Evolutionary conservation across 2,329 filamentous ascomycete genomes (phyloP).

Genomic region (Mariannaea elegans): DNA sequence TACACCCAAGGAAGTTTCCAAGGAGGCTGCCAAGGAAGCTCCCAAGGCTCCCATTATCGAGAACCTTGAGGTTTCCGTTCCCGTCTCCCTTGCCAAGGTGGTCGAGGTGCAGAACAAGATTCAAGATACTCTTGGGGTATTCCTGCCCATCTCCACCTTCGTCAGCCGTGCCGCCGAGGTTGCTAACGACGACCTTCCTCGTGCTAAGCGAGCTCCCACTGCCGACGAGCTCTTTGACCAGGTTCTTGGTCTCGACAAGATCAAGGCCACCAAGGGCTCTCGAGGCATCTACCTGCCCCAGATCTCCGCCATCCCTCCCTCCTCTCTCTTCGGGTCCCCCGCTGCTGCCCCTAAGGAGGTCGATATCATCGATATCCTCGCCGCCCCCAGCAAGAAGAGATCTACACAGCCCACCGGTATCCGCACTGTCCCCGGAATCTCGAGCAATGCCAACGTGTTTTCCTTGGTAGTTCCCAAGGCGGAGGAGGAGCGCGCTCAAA

Average conservation of each 20-base stretch:
- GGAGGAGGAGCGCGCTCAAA: conserved; percentile 82
- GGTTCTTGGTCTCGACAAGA: conserved; percentile 74
- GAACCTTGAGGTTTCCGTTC: conserved; percentile 71
- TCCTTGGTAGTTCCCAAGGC: conserved; percentile 80
- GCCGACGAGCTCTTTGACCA: conserved; percentile 89
- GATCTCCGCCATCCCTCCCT: conserved; percentile 65
- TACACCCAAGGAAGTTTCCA: conserved; percentile 44
- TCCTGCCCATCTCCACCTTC: conserved; percentile 86
- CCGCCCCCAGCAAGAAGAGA: conserved; percentile 50
- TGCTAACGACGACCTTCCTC: conserved; percentile 87
- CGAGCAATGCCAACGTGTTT: conserved; percentile 77
- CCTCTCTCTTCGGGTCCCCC: conserved; percentile 49
- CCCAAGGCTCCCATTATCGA: conserved; percentile 55
- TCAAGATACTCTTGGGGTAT: conserved; percentile 78
- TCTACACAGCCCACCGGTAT: conserved; percentile 36
- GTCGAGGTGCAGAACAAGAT: conserved; percentile 84
- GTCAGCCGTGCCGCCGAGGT: conserved; percentile 84
- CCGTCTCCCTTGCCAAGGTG: conserved; percentile 82
- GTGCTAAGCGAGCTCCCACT: conserved; percentile 67
- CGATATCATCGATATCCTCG: conserved; percentile 87
- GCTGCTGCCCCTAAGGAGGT: conserved; percentile 47
- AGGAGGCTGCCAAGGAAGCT: conserved; percentile 50
- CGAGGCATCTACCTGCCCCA: conserved; percentile 76
- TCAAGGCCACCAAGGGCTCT: conserved; percentile 58
- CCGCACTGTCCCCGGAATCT: conserved; percentile 55